Evolutionary conservation across 208 protist genomes (phyloP), one percentile per base, ranked within the genome.

Genomic region (Naegleria fowleri): DNA sequence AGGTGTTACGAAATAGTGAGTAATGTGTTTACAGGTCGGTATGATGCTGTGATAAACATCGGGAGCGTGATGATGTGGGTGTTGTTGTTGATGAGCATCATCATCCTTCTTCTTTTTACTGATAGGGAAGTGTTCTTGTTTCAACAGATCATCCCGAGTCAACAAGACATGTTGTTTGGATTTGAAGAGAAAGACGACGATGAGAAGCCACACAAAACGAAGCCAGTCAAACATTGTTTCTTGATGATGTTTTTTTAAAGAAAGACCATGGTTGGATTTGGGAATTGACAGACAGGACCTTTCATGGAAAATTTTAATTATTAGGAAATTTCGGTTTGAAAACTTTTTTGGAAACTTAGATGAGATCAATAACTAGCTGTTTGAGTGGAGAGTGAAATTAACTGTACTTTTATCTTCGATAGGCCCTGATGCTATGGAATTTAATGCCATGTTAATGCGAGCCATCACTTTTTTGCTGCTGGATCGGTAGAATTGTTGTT

Each of bases 211-310:
- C 9, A 79, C n/a, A 79, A 79, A 79, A 36, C 67, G 16, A 36
- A 79, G 0, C 67, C 67, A 79, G n/a, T 79, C 67, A 79, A 79
- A 79, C 67, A 79, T 79, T 79, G n/a, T 79, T 36, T 79, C 36
- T 79, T 79, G 19, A n/a, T n/a, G n/a, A n/a, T n/a, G 6, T 79
- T 79, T 29, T 67, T 67, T 29, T 67, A 29, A 29, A n/a, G n/a
- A n/a, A n/a, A n/a, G n/a, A n/a, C n/a, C n/a, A n/a, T n/a, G n/a
- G n/a, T 67, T 67, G 19, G 4, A 3, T 29, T 67, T 67, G 1
- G 43, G 43, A 48, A 9, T 48, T 48, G n/a, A n/a, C n/a, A n/a
- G n/a, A n/a, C 43, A 7, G 7, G 43, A 9, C 7, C 43, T 48
- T 48, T 48, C 7, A 7, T 48, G 43, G 43, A 9, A 48, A 48